phyloP scores from a whole-genome alignment of 2,329 filamentous ascomycete genomes.

The Diaporthe vaccinii region DNA sequence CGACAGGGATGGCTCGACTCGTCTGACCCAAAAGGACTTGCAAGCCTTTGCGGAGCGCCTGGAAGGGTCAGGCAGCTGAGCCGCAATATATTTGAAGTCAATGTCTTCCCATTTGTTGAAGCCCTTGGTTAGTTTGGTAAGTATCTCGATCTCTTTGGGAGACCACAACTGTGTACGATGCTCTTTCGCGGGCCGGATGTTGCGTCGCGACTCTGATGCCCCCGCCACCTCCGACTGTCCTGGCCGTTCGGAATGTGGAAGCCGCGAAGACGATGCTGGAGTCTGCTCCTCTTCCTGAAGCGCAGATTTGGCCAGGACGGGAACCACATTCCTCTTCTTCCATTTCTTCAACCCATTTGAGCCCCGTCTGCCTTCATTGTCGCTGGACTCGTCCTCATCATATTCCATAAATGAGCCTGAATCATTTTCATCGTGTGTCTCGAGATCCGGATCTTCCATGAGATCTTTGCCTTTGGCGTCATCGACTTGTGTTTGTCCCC shows the following conservation, averaged over 20 bases:
- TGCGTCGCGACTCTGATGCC: neutral
- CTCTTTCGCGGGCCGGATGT: neutral
- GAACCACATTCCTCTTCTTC: neutral
- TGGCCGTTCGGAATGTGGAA: neutral
- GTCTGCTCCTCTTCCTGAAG: neutral
- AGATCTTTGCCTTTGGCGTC: neutral
- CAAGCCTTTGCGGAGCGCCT: neutral
- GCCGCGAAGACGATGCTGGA: neutral
- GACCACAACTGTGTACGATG: neutral
- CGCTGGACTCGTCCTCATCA: neutral
- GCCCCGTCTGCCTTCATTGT: neutral
- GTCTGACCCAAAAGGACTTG: neutral
- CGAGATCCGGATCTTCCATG: neutral
- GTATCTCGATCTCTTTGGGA: neutral
- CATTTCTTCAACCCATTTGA: neutral
- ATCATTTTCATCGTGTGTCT: neutral
- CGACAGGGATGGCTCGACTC: neutral
- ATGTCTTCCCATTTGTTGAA: neutral
- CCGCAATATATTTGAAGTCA: neutral
- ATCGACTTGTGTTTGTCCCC: no score
- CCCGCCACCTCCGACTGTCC: neutral
- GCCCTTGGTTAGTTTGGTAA: neutral
- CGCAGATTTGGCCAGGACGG: neutral
- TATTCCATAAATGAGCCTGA: neutral
- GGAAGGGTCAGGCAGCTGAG: neutral